Evolutionary conservation across 768 basidiomycete genomes (phyloP), one percentile per base, ranked within the genome.

Genomic region (Suillus decipiens): DNA sequence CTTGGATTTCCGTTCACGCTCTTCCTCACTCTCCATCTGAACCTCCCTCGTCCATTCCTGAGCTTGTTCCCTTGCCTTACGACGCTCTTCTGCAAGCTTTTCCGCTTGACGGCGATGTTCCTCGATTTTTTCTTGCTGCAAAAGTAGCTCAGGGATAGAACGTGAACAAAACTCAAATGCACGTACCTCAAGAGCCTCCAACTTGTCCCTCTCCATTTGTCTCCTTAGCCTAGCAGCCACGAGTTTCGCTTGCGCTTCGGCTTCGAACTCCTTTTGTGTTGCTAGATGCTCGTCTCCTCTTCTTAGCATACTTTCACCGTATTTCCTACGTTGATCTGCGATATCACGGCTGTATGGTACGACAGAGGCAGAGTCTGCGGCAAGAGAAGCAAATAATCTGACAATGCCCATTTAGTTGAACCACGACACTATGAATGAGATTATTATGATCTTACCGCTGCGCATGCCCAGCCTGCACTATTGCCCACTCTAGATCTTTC

Each of bases 261-360:
- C 79, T 72, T 96, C 95, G 68, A 86, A 83, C 61, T 87, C 84
- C 60, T 83, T 79, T 72, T 96, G 95, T 19, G 83, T 79, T 5
- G 82, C 76, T 28, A 94, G 78, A 70, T 96, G 94, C 47, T 92
- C 93, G 12, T 92, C 90, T 2, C 87, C 89, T 59, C 88, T 88
- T 61, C 92, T 83, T 60, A 96, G 73, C 82, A 99, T 88, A 69
- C 84, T 89, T 64, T 93, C 90, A 14, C 95, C 95, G 69, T 98
- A 99, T 73, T 90, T 90, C 43, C 88, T 84, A 50, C 97, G 87
- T 68, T 96, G 91, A 67, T 95, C 90, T 0, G 95, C 94, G 53
- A 98, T 84, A 55, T 96, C 95, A 11, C 84, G 81, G 68, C 82
- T 92, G 76, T 98, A 99, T 0, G 95, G 93, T 19, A 96, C 81